A percentile compares a stretch with the other conserved stretches of the same genome.
phyloP scores from a whole-genome alignment of 495 filamentous ascomycete genomes.

The Aspergillus heteromorphus region DNA sequence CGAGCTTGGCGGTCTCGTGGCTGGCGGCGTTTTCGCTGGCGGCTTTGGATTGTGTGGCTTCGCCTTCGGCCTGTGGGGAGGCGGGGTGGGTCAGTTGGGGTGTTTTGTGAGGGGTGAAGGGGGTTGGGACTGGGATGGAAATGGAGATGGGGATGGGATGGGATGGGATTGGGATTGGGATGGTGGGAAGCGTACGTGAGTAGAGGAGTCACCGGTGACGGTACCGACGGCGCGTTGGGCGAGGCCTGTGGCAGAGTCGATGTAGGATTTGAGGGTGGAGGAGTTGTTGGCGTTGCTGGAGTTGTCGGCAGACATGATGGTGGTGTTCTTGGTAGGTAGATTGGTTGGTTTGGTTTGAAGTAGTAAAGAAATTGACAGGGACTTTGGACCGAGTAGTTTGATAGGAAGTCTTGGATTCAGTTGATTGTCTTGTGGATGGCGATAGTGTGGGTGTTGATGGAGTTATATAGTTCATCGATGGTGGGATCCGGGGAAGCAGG shows the following conservation, averaged over 20 bases:
- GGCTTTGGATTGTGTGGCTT: slow-evolving; percentile 43
- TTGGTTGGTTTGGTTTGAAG: neutral
- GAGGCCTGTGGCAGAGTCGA: slow-evolving; percentile 70
- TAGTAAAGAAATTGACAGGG: neutral
- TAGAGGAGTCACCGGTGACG: slow-evolving; percentile 65
- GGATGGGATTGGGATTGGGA: neutral
- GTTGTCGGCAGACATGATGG: slow-evolving; percentile 55
- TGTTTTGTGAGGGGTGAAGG: too few species aligned
- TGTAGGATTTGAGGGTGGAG: slow-evolving; percentile 75
- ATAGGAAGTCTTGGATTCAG: neutral
- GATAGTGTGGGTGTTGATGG: neutral
- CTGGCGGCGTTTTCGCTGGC: slow-evolving; percentile 29
- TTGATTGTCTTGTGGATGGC: neutral
- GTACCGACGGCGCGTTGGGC: slow-evolving; percentile 67
- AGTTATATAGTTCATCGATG: neutral
- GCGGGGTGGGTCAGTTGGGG: slow-evolving; percentile 15
- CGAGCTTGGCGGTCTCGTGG: slow-evolving; percentile 60
- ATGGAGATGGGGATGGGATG: slow-evolving; percentile 10
- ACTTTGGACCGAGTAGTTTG: slow-evolving; percentile 4
- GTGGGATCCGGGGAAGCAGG: neutral
- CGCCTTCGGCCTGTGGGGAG: slow-evolving; percentile 54
- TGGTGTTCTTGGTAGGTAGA: neutral
- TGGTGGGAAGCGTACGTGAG: slow-evolving; percentile 48
- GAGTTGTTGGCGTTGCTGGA: slow-evolving; percentile 40
- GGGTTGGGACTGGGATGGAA: neutral